Conservation (phyloP, 2,329 filamentous ascomycete genomes). For the Botryosphaeria agaves region DNA sequence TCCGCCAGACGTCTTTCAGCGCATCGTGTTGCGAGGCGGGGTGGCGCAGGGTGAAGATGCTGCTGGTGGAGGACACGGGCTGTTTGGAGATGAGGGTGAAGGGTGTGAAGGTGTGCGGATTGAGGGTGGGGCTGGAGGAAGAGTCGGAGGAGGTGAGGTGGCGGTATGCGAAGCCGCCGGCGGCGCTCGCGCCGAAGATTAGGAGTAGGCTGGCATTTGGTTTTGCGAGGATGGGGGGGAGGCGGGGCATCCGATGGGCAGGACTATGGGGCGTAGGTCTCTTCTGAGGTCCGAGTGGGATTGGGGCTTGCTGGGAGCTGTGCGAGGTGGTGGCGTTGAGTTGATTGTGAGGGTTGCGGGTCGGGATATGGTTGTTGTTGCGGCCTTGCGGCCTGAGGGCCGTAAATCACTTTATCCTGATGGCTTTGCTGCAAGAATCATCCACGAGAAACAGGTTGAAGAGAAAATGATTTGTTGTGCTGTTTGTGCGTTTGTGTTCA, state of each 20-base stretch:
- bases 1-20: constrained; percentile 5
- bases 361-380: no score
- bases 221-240: background rate
- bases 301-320: no score
- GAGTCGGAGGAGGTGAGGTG: background rate
- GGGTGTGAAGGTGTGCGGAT: constrained; percentile 37
- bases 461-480: no score
- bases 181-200: background rate
- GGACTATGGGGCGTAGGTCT: no score
- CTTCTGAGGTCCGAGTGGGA: no score
- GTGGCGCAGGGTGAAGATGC: constrained; percentile 48
- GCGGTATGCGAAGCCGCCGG: background rate
- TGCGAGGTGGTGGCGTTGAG: no score
- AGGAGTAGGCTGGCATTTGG: background rate
- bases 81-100: constrained; percentile 48
- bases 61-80: constrained; percentile 46
- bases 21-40: constrained; percentile 3
- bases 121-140: background rate
- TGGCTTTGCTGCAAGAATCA: no score
- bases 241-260: background rate
- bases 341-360: no score
- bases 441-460: no score
- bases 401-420: no score
- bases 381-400: no score
- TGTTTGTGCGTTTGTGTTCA: background rate